Evolutionary conservation across 495 filamentous ascomycete species (phyloP), one percentile per base, ranked within the genome.

Genomic region (Penicillium longicatenatum): DNA sequence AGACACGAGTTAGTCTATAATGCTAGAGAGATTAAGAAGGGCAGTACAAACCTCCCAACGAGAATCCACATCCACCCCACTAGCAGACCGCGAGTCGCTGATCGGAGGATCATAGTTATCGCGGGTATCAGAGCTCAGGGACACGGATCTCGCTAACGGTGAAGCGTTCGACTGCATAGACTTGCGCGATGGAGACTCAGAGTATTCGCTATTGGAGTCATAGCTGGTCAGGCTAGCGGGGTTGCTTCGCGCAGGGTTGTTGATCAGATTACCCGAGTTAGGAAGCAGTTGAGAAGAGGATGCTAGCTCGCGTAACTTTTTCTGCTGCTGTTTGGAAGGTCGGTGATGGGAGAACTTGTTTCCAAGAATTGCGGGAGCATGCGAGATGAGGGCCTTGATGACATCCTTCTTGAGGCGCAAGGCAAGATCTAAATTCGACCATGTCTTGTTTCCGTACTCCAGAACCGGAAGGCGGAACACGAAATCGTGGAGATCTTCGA

Each of bases 371-470:
- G 95, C 93, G 21, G 93, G 93, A 3, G 93, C 90, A 70, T 98
- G 94, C 29, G 91, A 93, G 65, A 98, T 93, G 20, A 98, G 82
- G 1, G 95, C 95, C 65, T 89, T 88, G 70, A 96, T 94, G 61
- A 97, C 89, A 53, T 95, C 92, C 61, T 89, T 91, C 80, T 99
- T 98, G 45, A 99, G 77, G 19, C 89, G 87, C 49, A 97, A 77
- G 1, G 93, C 92, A 11, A 99, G 84, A 60, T 99, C 94, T 8
- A 98, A 84, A 70, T 98, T 98, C 17, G 93, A 97, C 94, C 94
- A 99, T 10, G 92, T 98, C 75, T 97, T 98, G 78, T 99, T 98
- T 49, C 90, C 83, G 70, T 96, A 98, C 69, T 99, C 94, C 39
- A 99, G 85, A 16, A 89, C 89, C 7, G 94, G 94, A 66, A 99